These are phyloP conservation scores for Boletus sp. DNA, from an alignment of 768 basidiomycete species.

Conservation along the genomic window DNA sequence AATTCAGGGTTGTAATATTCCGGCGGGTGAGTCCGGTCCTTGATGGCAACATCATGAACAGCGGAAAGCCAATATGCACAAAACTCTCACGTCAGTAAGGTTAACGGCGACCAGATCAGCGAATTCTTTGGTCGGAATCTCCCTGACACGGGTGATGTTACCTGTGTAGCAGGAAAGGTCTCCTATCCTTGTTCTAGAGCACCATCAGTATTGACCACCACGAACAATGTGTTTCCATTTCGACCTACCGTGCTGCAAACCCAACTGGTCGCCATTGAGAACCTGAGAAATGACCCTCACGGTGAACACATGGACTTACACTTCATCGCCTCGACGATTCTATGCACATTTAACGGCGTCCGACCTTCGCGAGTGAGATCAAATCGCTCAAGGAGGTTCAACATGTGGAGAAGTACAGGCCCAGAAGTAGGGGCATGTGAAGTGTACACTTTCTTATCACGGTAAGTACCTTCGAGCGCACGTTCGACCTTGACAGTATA, in stretches of 20 bases:
- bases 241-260: slow-evolving; percentile 56
- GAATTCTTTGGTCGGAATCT: slow-evolving; percentile 69
- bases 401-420: slow-evolving; percentile 84
- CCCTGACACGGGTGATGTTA: slow-evolving; percentile 49
- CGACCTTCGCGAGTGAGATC: slow-evolving; percentile 45
- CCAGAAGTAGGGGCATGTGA: slow-evolving; percentile 84
- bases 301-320: slow-evolving; percentile 44
- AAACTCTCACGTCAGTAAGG: slow-evolving; percentile 75
- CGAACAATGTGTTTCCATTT: slow-evolving; percentile 5
- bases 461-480: slow-evolving; percentile 77
- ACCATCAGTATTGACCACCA: background rate
- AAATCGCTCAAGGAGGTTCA: slow-evolving; percentile 87
- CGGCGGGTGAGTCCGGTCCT: slow-evolving; percentile 80
- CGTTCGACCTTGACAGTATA: slow-evolving; percentile 68
- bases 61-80: background rate
- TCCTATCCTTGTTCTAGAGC: slow-evolving; percentile 71
- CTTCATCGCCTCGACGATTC: slow-evolving; percentile 82
- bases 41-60: slow-evolving; percentile 12
- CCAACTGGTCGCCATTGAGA: slow-evolving; percentile 41
- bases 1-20: slow-evolving; percentile 84
- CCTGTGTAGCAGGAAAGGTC: slow-evolving; percentile 67
- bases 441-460: slow-evolving; percentile 77
- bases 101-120: slow-evolving; percentile 58
- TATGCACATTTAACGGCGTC: slow-evolving; percentile 68
- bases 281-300: slow-evolving; percentile 8